Evolutionary conservation across 768 basidiomycete genomes (phyloP).

Genomic region (Gymnopilus dilepis): DNA sequence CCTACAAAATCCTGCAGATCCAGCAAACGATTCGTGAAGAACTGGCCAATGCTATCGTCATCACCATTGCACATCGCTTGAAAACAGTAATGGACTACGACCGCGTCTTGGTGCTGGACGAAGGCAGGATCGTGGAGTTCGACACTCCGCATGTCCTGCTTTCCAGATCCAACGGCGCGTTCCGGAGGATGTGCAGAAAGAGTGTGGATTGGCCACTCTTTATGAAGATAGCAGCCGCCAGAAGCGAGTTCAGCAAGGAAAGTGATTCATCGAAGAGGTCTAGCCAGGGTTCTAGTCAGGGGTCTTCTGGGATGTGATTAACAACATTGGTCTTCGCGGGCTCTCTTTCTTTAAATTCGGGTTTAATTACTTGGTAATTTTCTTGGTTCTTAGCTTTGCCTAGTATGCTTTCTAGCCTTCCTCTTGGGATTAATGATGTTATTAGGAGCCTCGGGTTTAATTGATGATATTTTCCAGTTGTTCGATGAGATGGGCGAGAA

Average conservation of each 20-base stretch:
- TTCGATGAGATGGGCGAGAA: too few species aligned
- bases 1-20: constrained; percentile 45
- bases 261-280: constrained; percentile 18
- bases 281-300: background rate
- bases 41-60: constrained; percentile 70
- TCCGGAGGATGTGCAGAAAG: constrained; percentile 70
- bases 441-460: background rate
- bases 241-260: constrained; percentile 10
- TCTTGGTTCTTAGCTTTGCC: background rate
- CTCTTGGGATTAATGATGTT: constrained; percentile 2
- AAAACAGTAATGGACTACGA: constrained; percentile 81
- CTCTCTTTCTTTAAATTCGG: constrained; percentile 2
- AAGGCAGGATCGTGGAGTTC: constrained; percentile 77
- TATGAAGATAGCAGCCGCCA: constrained; percentile 25
- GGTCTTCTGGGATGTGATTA: constrained; percentile 4
- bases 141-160: constrained; percentile 68
- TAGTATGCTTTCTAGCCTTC: background rate
- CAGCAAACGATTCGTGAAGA: constrained; percentile 78
- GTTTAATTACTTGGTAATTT: background rate
- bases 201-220: constrained; percentile 60
- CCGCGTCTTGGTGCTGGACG: constrained; percentile 73
- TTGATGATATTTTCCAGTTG: background rate
- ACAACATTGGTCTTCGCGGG: background rate
- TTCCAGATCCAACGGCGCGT: constrained; percentile 55
- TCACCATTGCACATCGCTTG: constrained; percentile 84